phyloP scores from a whole-genome alignment of 441 rosid species.

The Erodium trifolium region DNA sequence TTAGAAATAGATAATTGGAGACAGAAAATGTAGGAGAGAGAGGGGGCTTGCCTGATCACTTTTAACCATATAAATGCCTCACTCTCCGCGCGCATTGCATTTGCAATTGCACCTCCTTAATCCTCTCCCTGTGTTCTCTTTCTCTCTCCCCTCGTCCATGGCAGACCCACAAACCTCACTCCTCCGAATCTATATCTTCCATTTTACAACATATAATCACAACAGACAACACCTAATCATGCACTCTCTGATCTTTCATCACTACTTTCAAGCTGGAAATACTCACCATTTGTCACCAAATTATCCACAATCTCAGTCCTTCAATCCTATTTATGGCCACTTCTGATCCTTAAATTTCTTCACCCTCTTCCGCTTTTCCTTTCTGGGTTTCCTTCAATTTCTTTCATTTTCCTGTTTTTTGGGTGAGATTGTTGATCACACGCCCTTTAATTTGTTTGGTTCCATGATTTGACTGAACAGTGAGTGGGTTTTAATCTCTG shows the following conservation, averaged over 20 bases:
- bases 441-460: too few species aligned
- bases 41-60: not conserved
- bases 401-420: not conserved
- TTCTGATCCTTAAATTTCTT: not conserved
- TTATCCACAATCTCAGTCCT: not conserved
- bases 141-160: not conserved
- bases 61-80: conserved; percentile 3
- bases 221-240: too few species aligned
- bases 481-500: too few species aligned
- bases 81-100: conserved; percentile 3
- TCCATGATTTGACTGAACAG: too few species aligned
- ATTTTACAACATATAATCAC: too few species aligned
- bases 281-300: too few species aligned
- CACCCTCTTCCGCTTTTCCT: not conserved
- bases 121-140: not conserved
- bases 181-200: too few species aligned
- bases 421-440: too few species aligned
- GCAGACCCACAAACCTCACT: not conserved
- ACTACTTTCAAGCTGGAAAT: too few species aligned
- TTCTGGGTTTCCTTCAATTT: not conserved
- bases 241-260: too few species aligned
- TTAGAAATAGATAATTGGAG: too few species aligned
- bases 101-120: not conserved
- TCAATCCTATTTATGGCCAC: not conserved
- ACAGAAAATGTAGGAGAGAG: too few species aligned